These are phyloP conservation scores for Kwoniella pini DNA, from an alignment of 768 basidiomycete species.

Conservation along the genomic window DNA sequence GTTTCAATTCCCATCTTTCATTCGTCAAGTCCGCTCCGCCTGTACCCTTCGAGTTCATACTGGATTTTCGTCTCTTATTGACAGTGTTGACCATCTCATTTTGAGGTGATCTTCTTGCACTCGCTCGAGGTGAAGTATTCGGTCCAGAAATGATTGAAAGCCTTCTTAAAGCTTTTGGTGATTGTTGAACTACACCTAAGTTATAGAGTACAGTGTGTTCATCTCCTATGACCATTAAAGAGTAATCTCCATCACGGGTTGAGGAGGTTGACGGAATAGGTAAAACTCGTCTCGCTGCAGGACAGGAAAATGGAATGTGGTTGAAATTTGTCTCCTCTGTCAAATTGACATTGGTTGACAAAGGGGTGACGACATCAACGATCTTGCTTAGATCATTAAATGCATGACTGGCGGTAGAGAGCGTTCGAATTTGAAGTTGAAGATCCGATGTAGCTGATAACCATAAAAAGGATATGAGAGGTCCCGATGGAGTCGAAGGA, in stretches of 20 bases:
- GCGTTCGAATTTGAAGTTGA: slow-evolving; percentile 34
- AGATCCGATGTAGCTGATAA: slow-evolving; percentile 34
- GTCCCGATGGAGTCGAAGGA: slow-evolving; percentile 20
- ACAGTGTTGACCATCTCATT: slow-evolving; percentile 40
- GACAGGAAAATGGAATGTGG: slow-evolving; percentile 44
- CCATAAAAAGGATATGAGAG: slow-evolving; percentile 45
- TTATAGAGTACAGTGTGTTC: slow-evolving; percentile 45
- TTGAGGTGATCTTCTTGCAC: slow-evolving; percentile 36
- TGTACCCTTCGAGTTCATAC: slow-evolving; percentile 18
- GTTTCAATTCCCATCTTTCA: slow-evolving; percentile 35
- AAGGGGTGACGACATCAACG: slow-evolving; percentile 40
- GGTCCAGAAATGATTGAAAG: slow-evolving; percentile 19
- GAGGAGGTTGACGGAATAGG: slow-evolving; percentile 27
- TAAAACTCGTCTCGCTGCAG: slow-evolving; percentile 45
- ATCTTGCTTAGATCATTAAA: slow-evolving; percentile 39
- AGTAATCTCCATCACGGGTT: slow-evolving; percentile 10
- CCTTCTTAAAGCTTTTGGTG: slow-evolving; percentile 23
- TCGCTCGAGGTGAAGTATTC: slow-evolving; percentile 30
- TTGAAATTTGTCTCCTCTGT: slow-evolving; percentile 33
- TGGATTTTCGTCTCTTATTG: slow-evolving; percentile 45
- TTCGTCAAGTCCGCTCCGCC: not conserved
- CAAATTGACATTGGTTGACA: not conserved
- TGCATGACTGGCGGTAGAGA: slow-evolving; percentile 26
- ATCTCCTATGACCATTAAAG: slow-evolving; percentile 48
- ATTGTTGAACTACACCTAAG: slow-evolving; percentile 13